phyloP scores from a whole-genome alignment of 495 filamentous ascomycete genomes.

The Chaetomium fimeti region DNA sequence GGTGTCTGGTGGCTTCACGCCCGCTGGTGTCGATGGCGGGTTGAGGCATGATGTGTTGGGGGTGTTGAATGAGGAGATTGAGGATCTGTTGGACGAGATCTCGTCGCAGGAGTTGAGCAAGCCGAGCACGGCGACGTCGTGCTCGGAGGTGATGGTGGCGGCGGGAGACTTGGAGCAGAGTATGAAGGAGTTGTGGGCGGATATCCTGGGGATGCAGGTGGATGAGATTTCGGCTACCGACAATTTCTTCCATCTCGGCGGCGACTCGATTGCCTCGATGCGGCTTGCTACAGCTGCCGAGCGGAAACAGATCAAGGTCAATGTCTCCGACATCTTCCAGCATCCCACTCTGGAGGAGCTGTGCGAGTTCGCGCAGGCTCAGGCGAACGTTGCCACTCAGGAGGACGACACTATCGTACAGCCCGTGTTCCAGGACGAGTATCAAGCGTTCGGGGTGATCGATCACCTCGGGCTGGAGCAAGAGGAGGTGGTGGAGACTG shows the following conservation, averaged over 20 bases:
- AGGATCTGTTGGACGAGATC: slow-evolving; percentile 17
- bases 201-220: slow-evolving; percentile 18
- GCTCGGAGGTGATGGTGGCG: slow-evolving; percentile 2
- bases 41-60: slow-evolving; percentile 7
- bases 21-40: neutral
- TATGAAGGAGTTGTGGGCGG: slow-evolving; percentile 22
- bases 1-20: neutral
- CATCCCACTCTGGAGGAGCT: slow-evolving; percentile 36
- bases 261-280: slow-evolving; percentile 64
- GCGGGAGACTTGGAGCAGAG: slow-evolving; percentile 8
- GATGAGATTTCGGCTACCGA: slow-evolving; percentile 45
- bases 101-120: slow-evolving; percentile 19
- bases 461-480: neutral
- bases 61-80: slow-evolving; percentile 10
- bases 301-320: slow-evolving; percentile 32
- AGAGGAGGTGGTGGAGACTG: slow-evolving; percentile 13
- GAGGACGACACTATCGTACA: neutral
- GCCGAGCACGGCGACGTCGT: slow-evolving; percentile 1
- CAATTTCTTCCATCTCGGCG: slow-evolving; percentile 58
- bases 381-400: slow-evolving; percentile 1
- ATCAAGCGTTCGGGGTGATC: slow-evolving; percentile 14
- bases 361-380: slow-evolving; percentile 21
- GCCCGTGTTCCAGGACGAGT: slow-evolving; percentile 6
- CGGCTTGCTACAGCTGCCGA: slow-evolving; percentile 51
- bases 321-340: slow-evolving; percentile 45